Evolutionary conservation across 345 rosid genomes (phyloP).

Genomic region (Acer campestre): DNA sequence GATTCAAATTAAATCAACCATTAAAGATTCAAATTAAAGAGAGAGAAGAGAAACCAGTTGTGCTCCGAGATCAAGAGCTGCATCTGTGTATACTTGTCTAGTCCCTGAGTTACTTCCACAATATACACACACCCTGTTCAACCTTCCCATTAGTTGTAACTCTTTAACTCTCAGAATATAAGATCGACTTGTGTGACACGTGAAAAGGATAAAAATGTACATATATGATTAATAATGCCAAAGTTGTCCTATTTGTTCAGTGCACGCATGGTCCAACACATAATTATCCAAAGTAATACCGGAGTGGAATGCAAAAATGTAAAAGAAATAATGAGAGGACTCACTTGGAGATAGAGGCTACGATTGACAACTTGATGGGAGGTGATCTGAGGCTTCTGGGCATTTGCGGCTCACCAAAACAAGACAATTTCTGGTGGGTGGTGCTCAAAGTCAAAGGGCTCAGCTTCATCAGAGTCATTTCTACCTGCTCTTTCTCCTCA

Average conservation of each 20-base stretch:
- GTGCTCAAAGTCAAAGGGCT: neutral
- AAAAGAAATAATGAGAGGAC: neutral
- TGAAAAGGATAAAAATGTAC: no score
- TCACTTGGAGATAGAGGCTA: neutral
- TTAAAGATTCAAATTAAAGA: neutral
- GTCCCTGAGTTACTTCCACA: constrained; percentile 51
- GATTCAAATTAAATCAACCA: no score
- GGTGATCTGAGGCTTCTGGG: neutral
- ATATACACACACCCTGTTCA: constrained; percentile 47
- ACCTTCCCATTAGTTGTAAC: constrained; percentile 30
- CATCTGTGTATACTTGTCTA: constrained; percentile 39
- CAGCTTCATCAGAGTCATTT: neutral
- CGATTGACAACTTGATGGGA: neutral
- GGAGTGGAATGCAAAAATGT: no score
- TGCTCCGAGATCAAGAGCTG: constrained; percentile 42
- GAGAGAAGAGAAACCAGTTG: constrained; percentile 25
- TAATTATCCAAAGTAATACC: no score
- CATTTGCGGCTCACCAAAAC: no score
- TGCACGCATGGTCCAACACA: no score
- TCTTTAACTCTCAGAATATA: no score
- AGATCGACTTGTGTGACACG: no score
- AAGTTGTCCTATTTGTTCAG: no score
- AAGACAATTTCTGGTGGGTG: neutral
- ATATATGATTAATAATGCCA: no score
- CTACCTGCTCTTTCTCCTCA: no score